Evolutionary conservation across 805 yeast species (phyloP).

Genomic region (Starmerella stellata): DNA sequence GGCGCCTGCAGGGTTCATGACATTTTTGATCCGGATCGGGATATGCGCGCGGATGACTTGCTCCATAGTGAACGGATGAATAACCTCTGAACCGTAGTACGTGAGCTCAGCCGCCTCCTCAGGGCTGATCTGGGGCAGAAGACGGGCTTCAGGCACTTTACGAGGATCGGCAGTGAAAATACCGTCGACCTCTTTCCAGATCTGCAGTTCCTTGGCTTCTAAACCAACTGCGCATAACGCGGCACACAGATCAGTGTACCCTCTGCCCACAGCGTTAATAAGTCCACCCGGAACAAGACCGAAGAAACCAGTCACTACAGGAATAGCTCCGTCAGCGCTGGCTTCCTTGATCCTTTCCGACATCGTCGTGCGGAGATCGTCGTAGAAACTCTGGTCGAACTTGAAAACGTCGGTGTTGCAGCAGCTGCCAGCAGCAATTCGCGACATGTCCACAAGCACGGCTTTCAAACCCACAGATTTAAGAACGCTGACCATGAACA

Average conservation of each 20-base stretch:
- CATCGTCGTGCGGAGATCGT: slow-evolving; percentile 31
- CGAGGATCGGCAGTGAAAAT: slow-evolving; percentile 97
- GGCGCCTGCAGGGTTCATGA: slow-evolving; percentile 75
- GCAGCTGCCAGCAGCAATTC: slow-evolving; percentile 30
- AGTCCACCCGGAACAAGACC: slow-evolving; percentile 94
- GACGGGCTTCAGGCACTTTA: slow-evolving; percentile 75
- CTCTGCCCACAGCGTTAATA: slow-evolving; percentile 84
- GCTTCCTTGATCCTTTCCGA: slow-evolving; percentile 29
- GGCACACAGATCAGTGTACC: slow-evolving; percentile 95
- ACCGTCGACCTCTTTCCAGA: slow-evolving; percentile 99
- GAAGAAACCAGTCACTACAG: slow-evolving; percentile 90
- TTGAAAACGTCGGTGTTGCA: slow-evolving; percentile 26
- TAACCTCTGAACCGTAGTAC: slow-evolving; percentile 93
- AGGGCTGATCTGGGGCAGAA: slow-evolving; percentile 78
- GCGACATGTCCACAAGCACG: slow-evolving; percentile 58
- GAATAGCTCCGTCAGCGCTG: slow-evolving; percentile 31
- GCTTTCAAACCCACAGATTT: slow-evolving; percentile 69
- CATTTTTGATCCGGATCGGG: slow-evolving; percentile 93
- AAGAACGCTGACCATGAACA: slow-evolving; percentile 71
- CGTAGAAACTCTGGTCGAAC: slow-evolving; percentile 48
- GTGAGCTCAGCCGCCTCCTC: slow-evolving; percentile 98
- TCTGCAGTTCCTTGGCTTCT: slow-evolving; percentile 82
- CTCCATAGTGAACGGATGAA: slow-evolving; percentile 98
- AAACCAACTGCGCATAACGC: slow-evolving; percentile 89
- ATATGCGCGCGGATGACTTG: slow-evolving; percentile 91